Evolutionary conservation across 2,329 filamentous ascomycete species (phyloP), one percentile per base, ranked within the genome.

Genomic region (Neofusicoccum parvum): DNA sequence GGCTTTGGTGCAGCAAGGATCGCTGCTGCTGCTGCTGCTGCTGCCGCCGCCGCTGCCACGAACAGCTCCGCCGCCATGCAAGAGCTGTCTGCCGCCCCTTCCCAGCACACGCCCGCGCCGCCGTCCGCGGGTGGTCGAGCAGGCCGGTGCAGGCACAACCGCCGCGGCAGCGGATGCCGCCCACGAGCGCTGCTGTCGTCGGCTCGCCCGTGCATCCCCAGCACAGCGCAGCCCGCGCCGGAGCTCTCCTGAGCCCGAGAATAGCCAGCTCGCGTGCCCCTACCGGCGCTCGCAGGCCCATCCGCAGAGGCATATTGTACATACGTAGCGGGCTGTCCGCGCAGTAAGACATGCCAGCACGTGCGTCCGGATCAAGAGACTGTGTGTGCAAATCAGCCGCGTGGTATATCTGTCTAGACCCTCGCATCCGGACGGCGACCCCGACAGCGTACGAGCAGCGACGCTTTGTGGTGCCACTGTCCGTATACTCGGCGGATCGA

Each of bases 1-100:
- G 41, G 32, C 56, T 59, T 34, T 48, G 43, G 43, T 48, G 17
- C 56, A 20, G 48, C 56, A 60, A 60, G 56, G 41, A 60, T 60
- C 54, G 54, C 23, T 46, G 54, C 49, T 36, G 49, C 46, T 10
- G 27, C 23, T 23, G 23, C 23, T 20, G 20, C 20, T 20, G 20
- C 20, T 3, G 23, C 23, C 23, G 23, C 23, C 23, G 23, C 23
- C 23, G 23, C 27, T 49, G 46, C 20, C 17, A 49, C 15, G 46
- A 32, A 7, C 27, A 32, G 27, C 27, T 23, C 23, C 23, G 27
- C 27, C 27, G 27, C 27, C 27, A 32, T 49, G 17, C 3, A 46
- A 15, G 43, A 10, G 17, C 15, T 27, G 46, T 27, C 46, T 10
- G 17, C 17, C 17, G 23, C 17, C 17, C 46, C 23, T 12, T 14